These are phyloP conservation scores for Poa annua DNA, from an alignment of 176 grass and related monocot genomes.

Conservation along the genomic window DNA sequence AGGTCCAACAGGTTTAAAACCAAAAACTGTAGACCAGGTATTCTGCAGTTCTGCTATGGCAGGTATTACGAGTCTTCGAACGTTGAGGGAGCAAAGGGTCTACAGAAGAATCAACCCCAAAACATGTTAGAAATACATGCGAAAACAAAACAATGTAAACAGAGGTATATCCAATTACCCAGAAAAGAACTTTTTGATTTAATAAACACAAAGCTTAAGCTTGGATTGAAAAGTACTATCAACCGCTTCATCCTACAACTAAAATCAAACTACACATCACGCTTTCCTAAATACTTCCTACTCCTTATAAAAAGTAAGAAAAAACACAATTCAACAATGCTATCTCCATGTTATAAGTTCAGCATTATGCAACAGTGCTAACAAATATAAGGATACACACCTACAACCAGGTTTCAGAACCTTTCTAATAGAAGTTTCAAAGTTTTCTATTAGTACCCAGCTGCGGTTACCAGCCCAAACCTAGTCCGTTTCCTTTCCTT, in stretches of 20 bases:
- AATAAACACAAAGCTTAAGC: conserved; percentile 40
- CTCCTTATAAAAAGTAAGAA: conserved; percentile 27
- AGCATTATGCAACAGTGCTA: conserved; percentile 19
- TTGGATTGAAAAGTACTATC: background rate
- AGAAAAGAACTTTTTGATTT: conserved; percentile 10
- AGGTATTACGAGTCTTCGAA: conserved; percentile 77
- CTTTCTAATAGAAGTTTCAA: conserved; percentile 3
- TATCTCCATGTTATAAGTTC: background rate
- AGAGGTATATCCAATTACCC: conserved; percentile 28
- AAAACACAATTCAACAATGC: conserved; percentile 12
- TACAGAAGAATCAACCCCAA: conserved; percentile 53
- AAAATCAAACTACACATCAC: conserved; percentile 6
- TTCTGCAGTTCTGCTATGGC: conserved; percentile 86
- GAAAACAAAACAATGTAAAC: conserved; percentile 21
- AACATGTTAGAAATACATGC: conserved; percentile 36
- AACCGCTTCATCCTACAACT: conserved; percentile 20
- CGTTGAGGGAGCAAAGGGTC: conserved; percentile 74
- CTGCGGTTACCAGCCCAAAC: background rate
- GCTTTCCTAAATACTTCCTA: conserved; percentile 9
- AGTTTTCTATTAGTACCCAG: background rate
- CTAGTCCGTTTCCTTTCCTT: background rate
- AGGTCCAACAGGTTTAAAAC: conserved; percentile 71
- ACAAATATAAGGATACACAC: conserved; percentile 12
- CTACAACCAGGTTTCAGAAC: conserved; percentile 26
- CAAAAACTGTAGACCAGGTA: conserved; percentile 87